A percentile compares a stretch with the other conserved stretches of the same genome.
These are phyloP conservation scores for Rubia tinctorum DNA, from an alignment of 305 asterid genomes.

Conservation along the genomic window DNA sequence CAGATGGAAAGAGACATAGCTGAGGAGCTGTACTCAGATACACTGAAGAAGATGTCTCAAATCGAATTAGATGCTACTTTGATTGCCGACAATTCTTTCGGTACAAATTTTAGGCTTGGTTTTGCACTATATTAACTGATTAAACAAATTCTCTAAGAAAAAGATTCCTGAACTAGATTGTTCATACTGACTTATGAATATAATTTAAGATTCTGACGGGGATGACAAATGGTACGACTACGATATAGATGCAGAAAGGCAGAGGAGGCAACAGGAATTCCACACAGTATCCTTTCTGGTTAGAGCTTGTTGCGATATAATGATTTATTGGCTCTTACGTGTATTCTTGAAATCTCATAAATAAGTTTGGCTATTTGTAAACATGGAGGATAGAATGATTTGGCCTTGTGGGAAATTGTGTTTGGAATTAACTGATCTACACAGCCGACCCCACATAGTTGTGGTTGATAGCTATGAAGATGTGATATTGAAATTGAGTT, in stretches of 20 bases:
- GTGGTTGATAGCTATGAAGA: neutral
- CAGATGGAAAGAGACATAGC: conserved; percentile 1
- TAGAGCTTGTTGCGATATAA: neutral
- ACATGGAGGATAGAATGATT: neutral
- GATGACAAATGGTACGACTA: neutral
- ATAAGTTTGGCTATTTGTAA: neutral
- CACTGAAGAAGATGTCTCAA: neutral
- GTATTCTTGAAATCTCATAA: neutral
- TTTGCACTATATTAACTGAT: neutral
- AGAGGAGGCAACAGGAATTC: conserved; percentile 8
- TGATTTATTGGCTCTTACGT: neutral
- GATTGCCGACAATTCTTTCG: neutral
- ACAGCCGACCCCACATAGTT: neutral
- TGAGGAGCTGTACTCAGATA: conserved; percentile 4
- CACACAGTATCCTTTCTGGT: conserved; percentile 7
- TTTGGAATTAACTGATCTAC: neutral
- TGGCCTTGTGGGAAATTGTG: neutral
- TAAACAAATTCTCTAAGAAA: neutral
- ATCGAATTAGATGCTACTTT: neutral
- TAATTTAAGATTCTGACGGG: neutral
- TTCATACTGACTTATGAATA: neutral
- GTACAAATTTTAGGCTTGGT: neutral
- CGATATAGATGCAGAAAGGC: conserved; percentile 1
- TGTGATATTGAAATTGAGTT: conserved; percentile 1
- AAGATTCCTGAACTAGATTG: neutral